Conservation (phyloP, 176 grass and related monocot genomes). For the Ensete ventricosum region DNA sequence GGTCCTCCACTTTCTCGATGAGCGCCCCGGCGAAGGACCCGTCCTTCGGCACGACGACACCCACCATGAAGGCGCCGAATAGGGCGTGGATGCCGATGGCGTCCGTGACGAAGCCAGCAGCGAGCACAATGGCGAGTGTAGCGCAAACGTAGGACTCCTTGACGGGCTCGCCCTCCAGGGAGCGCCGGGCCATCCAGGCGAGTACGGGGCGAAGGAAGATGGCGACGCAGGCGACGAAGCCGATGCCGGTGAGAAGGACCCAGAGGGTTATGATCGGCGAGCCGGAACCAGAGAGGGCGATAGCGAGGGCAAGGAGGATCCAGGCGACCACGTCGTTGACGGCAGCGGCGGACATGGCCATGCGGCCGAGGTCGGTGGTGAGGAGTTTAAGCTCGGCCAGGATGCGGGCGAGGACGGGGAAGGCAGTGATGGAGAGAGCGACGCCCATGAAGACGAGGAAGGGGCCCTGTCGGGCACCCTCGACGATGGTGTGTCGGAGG, state of each 20-base stretch:
- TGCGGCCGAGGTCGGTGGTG: not conserved
- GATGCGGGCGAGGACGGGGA: too few relatives aligned
- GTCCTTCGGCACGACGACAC: constrained; percentile 1
- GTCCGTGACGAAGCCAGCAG: not conserved
- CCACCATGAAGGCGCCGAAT: not conserved
- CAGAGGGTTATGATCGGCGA: not conserved
- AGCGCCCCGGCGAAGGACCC: not conserved
- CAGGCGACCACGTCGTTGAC: not conserved
- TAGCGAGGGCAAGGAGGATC: not conserved
- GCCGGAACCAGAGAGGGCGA: not conserved
- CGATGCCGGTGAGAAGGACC: not conserved
- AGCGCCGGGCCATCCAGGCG: constrained; percentile 4
- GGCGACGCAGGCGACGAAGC: not conserved
- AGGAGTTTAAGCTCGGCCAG: too few relatives aligned
- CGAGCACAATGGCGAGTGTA: not conserved
- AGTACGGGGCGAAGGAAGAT: not conserved
- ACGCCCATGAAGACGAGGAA: not conserved
- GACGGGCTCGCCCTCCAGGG: not conserved
- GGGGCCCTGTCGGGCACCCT: not conserved
- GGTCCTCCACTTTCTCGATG: constrained; percentile 3
- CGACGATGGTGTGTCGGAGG: not conserved
- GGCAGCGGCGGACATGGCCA: not conserved
- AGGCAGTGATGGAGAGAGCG: too few relatives aligned
- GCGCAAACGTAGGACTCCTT: not conserved
- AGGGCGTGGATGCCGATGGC: constrained; percentile 5